Evolutionary conservation across 2,329 filamentous ascomycete genomes (phyloP), one percentile per base, ranked within the genome.

Genomic region (Diaporthe velutina): DNA sequence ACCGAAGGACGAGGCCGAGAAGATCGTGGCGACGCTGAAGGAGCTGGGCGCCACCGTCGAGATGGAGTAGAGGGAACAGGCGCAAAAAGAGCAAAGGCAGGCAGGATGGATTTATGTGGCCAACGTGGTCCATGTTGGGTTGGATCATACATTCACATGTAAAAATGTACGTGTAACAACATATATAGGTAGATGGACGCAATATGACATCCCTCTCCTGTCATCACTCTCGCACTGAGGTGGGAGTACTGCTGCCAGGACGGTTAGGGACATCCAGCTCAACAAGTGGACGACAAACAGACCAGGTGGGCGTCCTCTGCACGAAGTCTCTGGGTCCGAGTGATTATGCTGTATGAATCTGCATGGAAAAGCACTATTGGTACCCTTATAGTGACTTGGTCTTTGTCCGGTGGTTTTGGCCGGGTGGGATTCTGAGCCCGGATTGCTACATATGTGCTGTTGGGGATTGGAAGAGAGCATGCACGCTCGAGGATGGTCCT

Each of bases 1-100:
- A 79, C 94, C 96, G 78, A 99, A 99, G 91, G 97, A 99, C 83
- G 97, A 99, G 85, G 95, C 95, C 10, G 96, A 98, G 90, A 99
- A 99, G 93, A 98, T 99, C 82, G 78, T 99, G 75, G 94, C 95
- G 85, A 92, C 94, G 55, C 90, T 99, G 89, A 98, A 98, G 92
- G 96, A 91, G 79, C 88, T 99, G 76, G 97, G 97, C 78, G 97
- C 93, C 78, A 95, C 94, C 78, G 96, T 95, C 76, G 87, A 90
- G 78, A 97, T 99, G 94, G 97, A 99, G 85, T 98, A 95, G 88
- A 81, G 33, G 25, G 40, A 19, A 28, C 58, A 12, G 66, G 17
- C 28, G 33, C 38, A 33, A 35, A 9, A 25, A 40, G 45, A 66
- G 35, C 45, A n/a, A 61, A 52, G 61, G 52, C 15, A 13, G 73